Percentiles rank a stretch among this genome's conserved stretches.
phyloP scores from a whole-genome alignment of 169 alveolate species.

The Plasmodium ovale region DNA sequence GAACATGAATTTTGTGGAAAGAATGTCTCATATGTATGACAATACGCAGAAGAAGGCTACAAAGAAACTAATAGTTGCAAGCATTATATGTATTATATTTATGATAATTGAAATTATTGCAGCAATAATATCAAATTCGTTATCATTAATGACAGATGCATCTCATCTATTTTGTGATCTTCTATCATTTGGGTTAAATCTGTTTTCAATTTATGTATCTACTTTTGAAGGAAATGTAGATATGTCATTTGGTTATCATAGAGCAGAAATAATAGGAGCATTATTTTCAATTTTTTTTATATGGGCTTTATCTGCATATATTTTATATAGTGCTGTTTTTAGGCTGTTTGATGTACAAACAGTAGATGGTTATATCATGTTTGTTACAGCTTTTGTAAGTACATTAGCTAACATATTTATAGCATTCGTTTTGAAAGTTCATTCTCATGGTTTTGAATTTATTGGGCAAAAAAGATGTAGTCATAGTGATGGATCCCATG shows the following conservation, averaged over 20 bases:
- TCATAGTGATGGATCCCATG: conserved; percentile 15
- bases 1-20: conserved; percentile 18
- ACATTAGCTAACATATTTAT: conserved; percentile 92
- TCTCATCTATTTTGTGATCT: conserved; percentile 96
- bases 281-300: conserved; percentile 92
- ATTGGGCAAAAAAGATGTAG: conserved; percentile 31
- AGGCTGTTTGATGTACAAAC: conserved; percentile 89
- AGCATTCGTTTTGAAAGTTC: conserved; percentile 90
- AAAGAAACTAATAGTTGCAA: conserved; percentile 75
- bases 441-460: conserved; percentile 82
- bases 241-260: conserved; percentile 94
- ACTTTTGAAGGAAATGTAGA: conserved; percentile 89
- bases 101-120: conserved; percentile 90
- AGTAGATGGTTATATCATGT: conserved; percentile 95
- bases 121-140: conserved; percentile 89
- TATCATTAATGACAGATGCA: conserved; percentile 95
- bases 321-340: conserved; percentile 93
- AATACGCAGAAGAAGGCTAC: conserved; percentile 45
- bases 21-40: conserved; percentile 45
- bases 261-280: conserved; percentile 98
- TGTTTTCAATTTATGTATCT: conserved; percentile 91
- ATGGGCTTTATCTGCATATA: conserved; percentile 93
- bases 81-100: conserved; percentile 81
- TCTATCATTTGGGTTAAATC: conserved; percentile 91
- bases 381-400: conserved; percentile 94